Evolutionary conservation across 2,329 filamentous ascomycete species (phyloP).

Genomic region (Trichophyton rubrum): DNA sequence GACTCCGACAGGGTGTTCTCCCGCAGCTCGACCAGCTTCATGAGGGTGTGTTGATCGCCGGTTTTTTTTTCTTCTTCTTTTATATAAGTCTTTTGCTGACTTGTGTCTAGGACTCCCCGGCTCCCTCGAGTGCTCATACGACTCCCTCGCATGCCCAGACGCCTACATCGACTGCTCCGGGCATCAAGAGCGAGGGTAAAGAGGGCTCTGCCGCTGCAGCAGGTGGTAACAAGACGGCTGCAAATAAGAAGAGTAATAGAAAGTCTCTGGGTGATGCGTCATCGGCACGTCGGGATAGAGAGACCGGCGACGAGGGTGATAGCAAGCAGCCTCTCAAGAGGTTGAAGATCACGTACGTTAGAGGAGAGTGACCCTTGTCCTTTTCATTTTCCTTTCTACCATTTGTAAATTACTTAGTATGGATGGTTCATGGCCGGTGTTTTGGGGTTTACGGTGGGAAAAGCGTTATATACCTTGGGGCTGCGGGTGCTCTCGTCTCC

Average conservation of each 20-base stretch:
- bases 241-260: slow-evolving; percentile 33
- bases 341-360: slow-evolving; percentile 35
- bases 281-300: slow-evolving; percentile 15
- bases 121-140: slow-evolving; percentile 33
- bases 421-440: neutral
- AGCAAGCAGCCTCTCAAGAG: slow-evolving; percentile 31
- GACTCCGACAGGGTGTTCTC: slow-evolving; percentile 39
- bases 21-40: slow-evolving; percentile 37
- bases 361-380: slow-evolving; percentile 18
- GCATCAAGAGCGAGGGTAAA: slow-evolving; percentile 10
- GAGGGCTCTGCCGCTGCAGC: slow-evolving; percentile 15
- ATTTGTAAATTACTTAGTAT: neutral
- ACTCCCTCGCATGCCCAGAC: slow-evolving; percentile 37
- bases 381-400: too few species aligned
- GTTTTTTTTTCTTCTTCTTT: neutral
- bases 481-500: neutral
- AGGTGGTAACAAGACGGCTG: slow-evolving; percentile 25
- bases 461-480: slow-evolving; percentile 1
- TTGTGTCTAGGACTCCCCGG: slow-evolving; percentile 29
- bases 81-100: neutral
- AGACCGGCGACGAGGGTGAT: slow-evolving; percentile 23
- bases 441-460: neutral
- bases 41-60: slow-evolving; percentile 24
- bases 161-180: slow-evolving; percentile 28
- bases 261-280: slow-evolving; percentile 16